Base-by-base conservation (phyloP, 2,329 filamentous ascomycete genomes). In the Pestalotiopsis sp. region DNA sequence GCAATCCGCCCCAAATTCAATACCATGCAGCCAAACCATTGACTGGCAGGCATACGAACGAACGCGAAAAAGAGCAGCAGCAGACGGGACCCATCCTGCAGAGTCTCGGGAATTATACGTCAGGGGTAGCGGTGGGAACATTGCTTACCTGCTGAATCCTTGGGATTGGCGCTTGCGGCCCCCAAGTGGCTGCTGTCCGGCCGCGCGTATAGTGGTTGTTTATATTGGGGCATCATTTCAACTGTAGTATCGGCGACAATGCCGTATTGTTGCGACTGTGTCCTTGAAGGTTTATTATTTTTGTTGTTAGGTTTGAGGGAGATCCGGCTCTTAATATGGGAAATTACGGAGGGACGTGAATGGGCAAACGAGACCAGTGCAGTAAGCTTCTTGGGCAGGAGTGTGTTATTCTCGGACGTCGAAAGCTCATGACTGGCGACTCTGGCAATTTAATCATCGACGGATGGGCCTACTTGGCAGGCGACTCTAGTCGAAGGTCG, bases 141-240 rank as follows among this genome's bases (percentile, higher is more conserved):
- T 3, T 11, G 17, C 63, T 65, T 65, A 65, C 63, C 63, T 65
- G 64, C 20, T 58, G 45, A 38, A 57, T 55, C 49, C 64, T 66
- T 31, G 64, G 64, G 55, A 17, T 52, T 27, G 20, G 11, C 23
- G 55, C 27, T 31, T 31, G 31, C 17, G 20, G 20, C 41, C 14
- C 52, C 39, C 38, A 52, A 31, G 39, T 31, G 38, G 31, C 52
- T 52, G 55, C n/a, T 52, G 13, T n/a, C 23, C 38, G 64, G 64
- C 64, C 64, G 64, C 64, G 64, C 55, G 64, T 66, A 66, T 59
- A 27, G 64, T 60, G 52, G 45, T 52, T 17, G 64, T n/a, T 59
- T 59, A 41, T 25, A 45, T 31, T 60, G 55, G 52, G 52, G 27
- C 64, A n/a, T 66, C 55, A 60, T 66, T 66, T 38, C 64, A n/a